A percentile compares a stretch with the other conserved stretches of the same genome.
Evolutionary conservation across 2,329 filamentous ascomycete species (phyloP).

Genomic region (Penicillium sp.): DNA sequence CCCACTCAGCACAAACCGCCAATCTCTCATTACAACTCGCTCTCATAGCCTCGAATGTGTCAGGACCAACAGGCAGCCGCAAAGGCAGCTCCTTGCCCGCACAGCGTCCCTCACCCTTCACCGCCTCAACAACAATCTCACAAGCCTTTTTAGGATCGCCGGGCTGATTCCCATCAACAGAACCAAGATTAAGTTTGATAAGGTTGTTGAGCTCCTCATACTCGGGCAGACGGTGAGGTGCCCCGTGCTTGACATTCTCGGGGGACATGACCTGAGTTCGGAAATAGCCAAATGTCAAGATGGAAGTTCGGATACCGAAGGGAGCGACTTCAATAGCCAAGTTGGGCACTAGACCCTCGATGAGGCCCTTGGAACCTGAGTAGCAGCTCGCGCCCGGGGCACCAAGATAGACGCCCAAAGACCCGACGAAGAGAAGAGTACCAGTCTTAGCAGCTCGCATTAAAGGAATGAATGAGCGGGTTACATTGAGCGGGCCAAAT

Average conservation of each 20-base stretch:
- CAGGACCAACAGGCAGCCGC: neutral
- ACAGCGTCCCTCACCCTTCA: neutral
- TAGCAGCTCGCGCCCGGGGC: slow-evolving; percentile 32
- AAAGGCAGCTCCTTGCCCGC: neutral
- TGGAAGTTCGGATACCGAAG: slow-evolving; percentile 39
- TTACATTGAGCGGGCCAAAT: slow-evolving; percentile 40
- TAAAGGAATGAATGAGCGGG: slow-evolving; percentile 37
- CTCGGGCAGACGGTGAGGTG: slow-evolving; percentile 5
- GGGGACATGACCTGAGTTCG: slow-evolving; percentile 51
- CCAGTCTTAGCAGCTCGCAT: slow-evolving; percentile 36
- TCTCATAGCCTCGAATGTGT: neutral
- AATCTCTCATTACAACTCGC: neutral
- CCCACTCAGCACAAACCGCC: slow-evolving; percentile 7
- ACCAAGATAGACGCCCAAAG: slow-evolving; percentile 45
- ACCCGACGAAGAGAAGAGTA: slow-evolving; percentile 48
- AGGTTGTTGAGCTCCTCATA: slow-evolving; percentile 9
- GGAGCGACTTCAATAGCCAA: slow-evolving; percentile 45
- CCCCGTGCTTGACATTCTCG: neutral
- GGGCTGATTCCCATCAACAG: slow-evolving; percentile 6
- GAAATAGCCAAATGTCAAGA: slow-evolving; percentile 56
- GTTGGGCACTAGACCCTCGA: slow-evolving; percentile 48
- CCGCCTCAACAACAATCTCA: neutral
- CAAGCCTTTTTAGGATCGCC: slow-evolving; percentile 8
- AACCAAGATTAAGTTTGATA: neutral
- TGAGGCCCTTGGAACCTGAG: slow-evolving; percentile 48